Conservation (phyloP, 345 rosid species). For the Psidium guajava region DNA sequence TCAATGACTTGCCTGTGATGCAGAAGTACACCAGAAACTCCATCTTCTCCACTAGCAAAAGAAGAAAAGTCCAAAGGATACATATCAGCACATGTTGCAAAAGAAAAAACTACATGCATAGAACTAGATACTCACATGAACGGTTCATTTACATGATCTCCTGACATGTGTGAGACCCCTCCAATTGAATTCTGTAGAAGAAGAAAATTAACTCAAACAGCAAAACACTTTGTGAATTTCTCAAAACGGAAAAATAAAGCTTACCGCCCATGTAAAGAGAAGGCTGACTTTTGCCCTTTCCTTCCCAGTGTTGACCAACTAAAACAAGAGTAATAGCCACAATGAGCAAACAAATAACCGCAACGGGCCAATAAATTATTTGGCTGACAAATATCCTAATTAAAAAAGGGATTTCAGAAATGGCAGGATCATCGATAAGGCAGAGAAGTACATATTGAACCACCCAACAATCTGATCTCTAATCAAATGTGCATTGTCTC, state of each 20-base stretch:
- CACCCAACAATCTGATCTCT: not conserved
- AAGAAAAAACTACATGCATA: not conserved
- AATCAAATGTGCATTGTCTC: not conserved
- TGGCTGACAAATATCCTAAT: not conserved
- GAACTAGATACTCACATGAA: slow-evolving; percentile 49
- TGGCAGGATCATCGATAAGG: not conserved
- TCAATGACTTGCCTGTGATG: slow-evolving; percentile 99
- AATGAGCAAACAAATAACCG: not conserved
- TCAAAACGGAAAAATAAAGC: slow-evolving; percentile 7
- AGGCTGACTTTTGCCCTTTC: slow-evolving; percentile 98
- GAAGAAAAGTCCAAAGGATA: not conserved
- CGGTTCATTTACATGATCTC: slow-evolving; percentile 94
- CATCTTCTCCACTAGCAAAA: slow-evolving; percentile 72
- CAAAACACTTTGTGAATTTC: not conserved
- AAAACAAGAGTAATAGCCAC: not conserved
- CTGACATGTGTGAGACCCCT: slow-evolving; percentile 75
- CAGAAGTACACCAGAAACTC: slow-evolving; percentile 95
- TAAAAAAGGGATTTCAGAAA: not conserved
- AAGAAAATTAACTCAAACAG: not conserved
- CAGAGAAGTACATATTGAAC: not conserved
- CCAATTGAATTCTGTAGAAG: slow-evolving; percentile 81
- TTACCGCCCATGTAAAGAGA: slow-evolving; percentile 94
- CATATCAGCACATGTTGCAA: not conserved
- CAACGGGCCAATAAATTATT: not conserved
- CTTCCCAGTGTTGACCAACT: slow-evolving; percentile 96